Base-by-base conservation (phyloP, 1,139 yeast species). In the Cylindricascospora bacillispora region DNA sequence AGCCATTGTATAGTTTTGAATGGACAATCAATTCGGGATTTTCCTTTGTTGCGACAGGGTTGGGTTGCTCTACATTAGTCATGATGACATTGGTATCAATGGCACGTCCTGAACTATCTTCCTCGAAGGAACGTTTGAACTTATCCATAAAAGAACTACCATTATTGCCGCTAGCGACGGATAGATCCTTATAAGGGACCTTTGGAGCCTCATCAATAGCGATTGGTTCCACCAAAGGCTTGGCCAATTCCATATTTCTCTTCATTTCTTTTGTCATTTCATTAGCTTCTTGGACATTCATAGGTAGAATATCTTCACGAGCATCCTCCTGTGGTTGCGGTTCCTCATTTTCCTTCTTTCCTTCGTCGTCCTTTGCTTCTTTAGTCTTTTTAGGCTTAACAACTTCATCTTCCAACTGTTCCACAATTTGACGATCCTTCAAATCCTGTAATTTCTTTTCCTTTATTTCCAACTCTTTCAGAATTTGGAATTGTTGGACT, bases 41-140 rank as follows among this genome's bases (percentile, higher is more conserved):
- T 13, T 49, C 47, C 3, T 53, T 52, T 6, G 51, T 42, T 2
- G 56, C 56, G 11, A 40, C 31, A 15, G 51, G 53, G 25, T 24
- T 30, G 23, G 7, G 30, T 20, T 10, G 27, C 29, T 7, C 35
- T 10, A 18, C 21, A 18, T 7, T 18, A 10, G 21, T 18, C 21
- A 7, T 24, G 15, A 22, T 19, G 15, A 20, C 25, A 11, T 24
- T 14, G 25, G 20, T 22, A 7, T 17, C 25, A 4, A 22, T 22
- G 23, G 17, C n/a, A 9, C 13, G 22, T 7, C 22, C 22, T 9
- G 15, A 3, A 16, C 13, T 6, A 19, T 25, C 19, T 4, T n/a
- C 12, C 21, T 24, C 26, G 10, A 9, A 11, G 21, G 26, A 10
- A 5, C 17, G 12, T 24, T 20, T 27, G 29, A 27, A 27, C n/a